Conservation (phyloP, 805 yeast genomes). For the Nakazawaea laoshanensis region DNA sequence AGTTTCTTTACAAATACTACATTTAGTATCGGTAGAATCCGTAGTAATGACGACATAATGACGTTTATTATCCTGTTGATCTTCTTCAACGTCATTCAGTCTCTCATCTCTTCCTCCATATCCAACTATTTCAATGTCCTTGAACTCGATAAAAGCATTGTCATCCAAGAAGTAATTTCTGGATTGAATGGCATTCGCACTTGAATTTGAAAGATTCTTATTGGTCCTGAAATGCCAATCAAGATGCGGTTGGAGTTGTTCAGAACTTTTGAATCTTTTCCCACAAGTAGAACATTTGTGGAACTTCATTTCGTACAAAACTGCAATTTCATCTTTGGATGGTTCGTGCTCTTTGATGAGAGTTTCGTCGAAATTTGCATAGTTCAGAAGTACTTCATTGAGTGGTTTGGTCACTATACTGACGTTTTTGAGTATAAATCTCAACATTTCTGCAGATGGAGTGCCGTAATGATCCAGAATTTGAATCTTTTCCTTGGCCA, state of each 20-base stretch:
- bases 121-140: constrained; percentile 56
- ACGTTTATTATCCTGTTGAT: not conserved
- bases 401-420: not conserved
- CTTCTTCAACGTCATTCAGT: constrained; percentile 5
- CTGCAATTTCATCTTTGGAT: constrained; percentile 22
- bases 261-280: constrained; percentile 61
- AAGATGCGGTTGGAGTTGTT: constrained; percentile 63
- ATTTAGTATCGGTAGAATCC: constrained; percentile 50
- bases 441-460: constrained; percentile 2
- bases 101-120: constrained; percentile 14
- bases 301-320: constrained; percentile 41
- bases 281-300: constrained; percentile 89
- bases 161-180: constrained; percentile 78
- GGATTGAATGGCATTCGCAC: constrained; percentile 48
- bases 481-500: not conserved
- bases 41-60: constrained; percentile 28
- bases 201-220: constrained; percentile 53
- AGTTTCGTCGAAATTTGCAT: constrained; percentile 20
- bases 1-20: constrained; percentile 67
- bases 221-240: constrained; percentile 97
- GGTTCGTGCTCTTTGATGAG: constrained; percentile 30
- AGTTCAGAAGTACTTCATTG: constrained; percentile 3
- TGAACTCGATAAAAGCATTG: constrained; percentile 64
- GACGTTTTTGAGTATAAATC: constrained; percentile 6
- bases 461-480: not conserved